Conservation (phyloP, 306 rosid species). For the Prunus padus region DNA sequence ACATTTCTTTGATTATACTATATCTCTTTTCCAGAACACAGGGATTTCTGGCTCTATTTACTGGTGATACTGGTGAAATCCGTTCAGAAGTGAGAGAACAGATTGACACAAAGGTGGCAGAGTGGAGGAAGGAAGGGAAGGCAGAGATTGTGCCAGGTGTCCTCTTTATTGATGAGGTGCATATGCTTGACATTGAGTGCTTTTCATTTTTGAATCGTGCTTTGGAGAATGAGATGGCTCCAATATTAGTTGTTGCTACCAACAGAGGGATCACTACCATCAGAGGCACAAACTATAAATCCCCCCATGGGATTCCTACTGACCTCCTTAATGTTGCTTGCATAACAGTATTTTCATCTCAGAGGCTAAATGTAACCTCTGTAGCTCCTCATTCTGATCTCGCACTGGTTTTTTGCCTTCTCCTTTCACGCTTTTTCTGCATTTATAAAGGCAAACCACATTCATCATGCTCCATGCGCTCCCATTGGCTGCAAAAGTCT, state of each 20-base stretch:
- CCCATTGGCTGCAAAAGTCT: no score
- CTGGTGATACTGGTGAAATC: conserved; percentile 98
- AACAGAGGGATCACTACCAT: conserved; percentile 93
- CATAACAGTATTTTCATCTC: background rate
- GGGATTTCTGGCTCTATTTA: conserved; percentile 94
- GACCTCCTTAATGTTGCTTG: conserved; percentile 48
- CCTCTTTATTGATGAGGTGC: conserved; percentile 94
- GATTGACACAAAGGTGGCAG: conserved; percentile 98
- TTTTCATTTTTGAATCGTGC: conserved; percentile 93
- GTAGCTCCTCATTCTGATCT: background rate
- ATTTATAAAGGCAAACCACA: no score
- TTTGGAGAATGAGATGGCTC: conserved; percentile 96
- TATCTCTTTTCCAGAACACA: conserved; percentile 62
- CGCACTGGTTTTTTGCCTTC: background rate
- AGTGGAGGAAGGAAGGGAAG: conserved; percentile 98
- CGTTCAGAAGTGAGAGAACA: conserved; percentile 98
- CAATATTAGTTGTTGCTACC: conserved; percentile 90
- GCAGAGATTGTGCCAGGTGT: conserved; percentile 98
- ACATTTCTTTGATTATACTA: conserved; percentile 22
- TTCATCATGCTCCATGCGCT: no score
- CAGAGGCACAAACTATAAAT: conserved; percentile 91
- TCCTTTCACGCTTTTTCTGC: background rate
- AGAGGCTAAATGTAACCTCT: background rate
- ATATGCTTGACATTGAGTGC: conserved; percentile 98
- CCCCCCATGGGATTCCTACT: conserved; percentile 93